Evolutionary conservation across 805 yeast species (phyloP).

Genomic region (Isabelozyma rhagii): DNA sequence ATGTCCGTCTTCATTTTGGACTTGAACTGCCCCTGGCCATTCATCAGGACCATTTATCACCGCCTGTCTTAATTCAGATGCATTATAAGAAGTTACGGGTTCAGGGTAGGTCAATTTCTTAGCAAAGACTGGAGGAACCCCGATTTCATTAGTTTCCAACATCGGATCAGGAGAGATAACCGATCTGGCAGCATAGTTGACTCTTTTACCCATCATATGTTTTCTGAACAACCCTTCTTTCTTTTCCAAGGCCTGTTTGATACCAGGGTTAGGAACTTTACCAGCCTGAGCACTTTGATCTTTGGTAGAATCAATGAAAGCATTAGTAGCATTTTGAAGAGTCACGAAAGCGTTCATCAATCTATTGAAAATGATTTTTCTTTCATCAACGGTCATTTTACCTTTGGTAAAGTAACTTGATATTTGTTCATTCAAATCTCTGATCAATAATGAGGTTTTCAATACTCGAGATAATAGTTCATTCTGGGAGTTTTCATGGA

Average conservation of each 20-base stretch:
- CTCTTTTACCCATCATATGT: constrained; percentile 99
- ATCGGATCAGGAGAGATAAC: constrained; percentile 99
- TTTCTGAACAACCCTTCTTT: constrained; percentile 98
- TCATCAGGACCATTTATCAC: constrained; percentile 95
- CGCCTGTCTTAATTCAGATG: constrained; percentile 86
- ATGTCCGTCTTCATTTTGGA: constrained; percentile 93
- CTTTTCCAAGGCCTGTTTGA: constrained; percentile 96
- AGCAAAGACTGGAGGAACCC: constrained; percentile 98
- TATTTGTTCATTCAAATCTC: constrained; percentile 87
- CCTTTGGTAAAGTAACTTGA: constrained; percentile 44
- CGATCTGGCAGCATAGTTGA: constrained; percentile 97
- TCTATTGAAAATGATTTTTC: constrained; percentile 77
- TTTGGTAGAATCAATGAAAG: constrained; percentile 88
- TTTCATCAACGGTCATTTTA: constrained; percentile 54
- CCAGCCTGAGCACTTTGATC: constrained; percentile 70
- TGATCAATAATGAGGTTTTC: constrained; percentile 73
- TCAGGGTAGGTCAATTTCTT: constrained; percentile 94
- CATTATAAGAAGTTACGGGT: constrained; percentile 92
- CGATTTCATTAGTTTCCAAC: constrained; percentile 95
- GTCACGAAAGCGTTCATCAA: constrained; percentile 95
- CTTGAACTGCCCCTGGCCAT: constrained; percentile 98
- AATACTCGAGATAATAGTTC: constrained; percentile 79
- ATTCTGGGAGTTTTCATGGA: constrained; percentile 92
- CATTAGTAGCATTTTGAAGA: constrained; percentile 91
- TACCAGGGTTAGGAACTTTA: constrained; percentile 84